Base-by-base conservation (phyloP, 2,329 filamentous ascomycete species). In the Exophiala phaeomuriformis region DNA sequence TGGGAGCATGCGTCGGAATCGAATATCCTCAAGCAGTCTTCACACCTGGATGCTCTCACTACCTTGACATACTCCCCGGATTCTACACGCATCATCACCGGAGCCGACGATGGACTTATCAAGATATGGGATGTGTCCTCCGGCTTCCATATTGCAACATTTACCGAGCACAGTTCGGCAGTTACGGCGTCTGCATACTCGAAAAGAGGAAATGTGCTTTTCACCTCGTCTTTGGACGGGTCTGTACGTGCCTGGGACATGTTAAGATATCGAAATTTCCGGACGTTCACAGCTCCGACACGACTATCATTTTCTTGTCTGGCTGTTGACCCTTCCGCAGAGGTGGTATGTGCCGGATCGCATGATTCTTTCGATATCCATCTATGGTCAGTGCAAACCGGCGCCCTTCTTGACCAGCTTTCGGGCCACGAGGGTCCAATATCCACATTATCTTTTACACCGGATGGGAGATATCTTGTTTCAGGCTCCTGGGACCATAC, bases 1-100 rank as follows among this genome's bases (percentile, higher is more conserved):
- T 98, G 93, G 93, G 93, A 98, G 69, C 98, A 94, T 90, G 91
- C 97, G 68, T 98, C 93, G 0, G 94, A 98, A 70, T 97, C 91
- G 4, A 98, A 98, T 69, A 94, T 98, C 54, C 76, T 98, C 45
- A 98, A 98, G 72, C 93, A 98, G 67, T 93, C 97, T 70, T 93
- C 91, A 0, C 93, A 98, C 71, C 90, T 95, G 61, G 93, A 98
- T 68, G 86, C 89, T 1, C 90, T 97, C 81, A 97, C 97, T 69
- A 81, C 90, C 0, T 77, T 98, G 3, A 85, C 87, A 5, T 98
- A 97, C 71, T 91, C 93, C 3, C 90, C 93, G 0, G 91, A 96
- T 65, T 91, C 93, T 3, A 88, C 95, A 65, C 84, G 87, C 37
- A 88, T 98, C 59, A 85, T 98, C 55, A 98, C 93, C 0, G 86